Base-by-base conservation (phyloP, 2,329 filamentous ascomycete genomes). In the Venturia effusa region DNA sequence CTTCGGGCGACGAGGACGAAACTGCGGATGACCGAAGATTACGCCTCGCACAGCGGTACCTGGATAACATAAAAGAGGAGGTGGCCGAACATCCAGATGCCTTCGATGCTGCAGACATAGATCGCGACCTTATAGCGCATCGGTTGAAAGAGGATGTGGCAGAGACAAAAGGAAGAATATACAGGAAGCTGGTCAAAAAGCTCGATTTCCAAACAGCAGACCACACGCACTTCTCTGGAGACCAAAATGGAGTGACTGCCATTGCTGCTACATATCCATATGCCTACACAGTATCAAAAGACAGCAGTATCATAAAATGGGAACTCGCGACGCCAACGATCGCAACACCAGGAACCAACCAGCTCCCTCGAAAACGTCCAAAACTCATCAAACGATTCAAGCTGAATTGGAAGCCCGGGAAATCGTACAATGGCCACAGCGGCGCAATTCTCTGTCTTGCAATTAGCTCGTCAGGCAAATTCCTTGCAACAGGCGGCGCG, bases 91-190 rank as follows among this genome's bases (percentile, higher is more conserved):
- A 95, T 69, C 88, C 91, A 67, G 83, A 83, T 62, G 94, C 92
- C 45, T 99, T 97, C 72, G 92, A 99, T 76, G 94, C 94, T 8
- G 92, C 88, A 69, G 90, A 97, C 62, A 89, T 99, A 65, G 94
- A 97, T 77, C 83, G 88, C 65, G 94, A 99, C 72, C 79, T 97
- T 69, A 92, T 99, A 70, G 92, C 93, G 51, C 90, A 96, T 74
- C 82, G 92, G 69, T 79, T 99, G 70, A 87, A 93, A 75, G 91
- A 97, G 76, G 94, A 97, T 73, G 90, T 94, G 54, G 86, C 94
- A 62, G 94, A 97, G 77, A 85, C 85, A 64, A 97, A 97, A 78
- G 94, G 94, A 65, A 88, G 88, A 69, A 83, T 96, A 61, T 97
- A 96, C 77, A 84, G 91, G 61, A 84, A 85, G 73, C 84, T 99